phyloP scores from a whole-genome alignment of 345 rosid species.

The Alliaria petiolata region DNA sequence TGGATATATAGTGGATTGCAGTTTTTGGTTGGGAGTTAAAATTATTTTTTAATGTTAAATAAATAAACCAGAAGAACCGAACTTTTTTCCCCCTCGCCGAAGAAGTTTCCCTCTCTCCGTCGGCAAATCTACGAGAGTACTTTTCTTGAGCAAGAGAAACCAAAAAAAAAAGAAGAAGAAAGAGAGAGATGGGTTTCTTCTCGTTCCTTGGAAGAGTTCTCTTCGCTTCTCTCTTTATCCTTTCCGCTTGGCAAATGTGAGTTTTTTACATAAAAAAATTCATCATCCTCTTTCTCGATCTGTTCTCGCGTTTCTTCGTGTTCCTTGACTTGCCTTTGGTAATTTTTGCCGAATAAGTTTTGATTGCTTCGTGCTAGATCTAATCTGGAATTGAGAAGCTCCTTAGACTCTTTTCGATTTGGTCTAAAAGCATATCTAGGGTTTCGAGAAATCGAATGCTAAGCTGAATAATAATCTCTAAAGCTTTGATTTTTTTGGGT shows the following conservation, averaged over 20 bases:
- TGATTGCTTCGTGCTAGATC: conserved; percentile 9
- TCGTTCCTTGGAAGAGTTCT: conserved; percentile 90
- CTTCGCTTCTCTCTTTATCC: conserved; percentile 83
- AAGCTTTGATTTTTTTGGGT: background rate
- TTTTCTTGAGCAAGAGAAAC: background rate
- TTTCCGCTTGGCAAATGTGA: conserved; percentile 92
- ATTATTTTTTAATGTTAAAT: background rate
- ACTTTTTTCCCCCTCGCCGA: background rate
- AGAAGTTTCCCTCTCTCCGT: conserved; percentile 1
- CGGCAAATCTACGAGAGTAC: conserved; percentile 23
- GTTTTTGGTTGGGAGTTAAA: conserved; percentile 8
- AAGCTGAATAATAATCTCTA: conserved; percentile 2
- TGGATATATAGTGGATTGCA: background rate
- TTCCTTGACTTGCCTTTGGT: background rate
- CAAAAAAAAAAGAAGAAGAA: too few species aligned
- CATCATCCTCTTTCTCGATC: background rate
- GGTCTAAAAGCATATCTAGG: background rate
- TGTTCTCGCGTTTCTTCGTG: conserved; percentile 9
- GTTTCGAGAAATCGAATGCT: background rate
- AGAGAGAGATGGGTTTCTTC: conserved; percentile 69
- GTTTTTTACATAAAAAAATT: too few species aligned
- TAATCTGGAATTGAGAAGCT: background rate
- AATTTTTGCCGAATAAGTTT: background rate
- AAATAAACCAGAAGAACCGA: conserved; percentile 2
- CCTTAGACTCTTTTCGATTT: background rate